Base-by-base conservation (phyloP, 75 land plant species). In the Ceratopteris richardii region DNA sequence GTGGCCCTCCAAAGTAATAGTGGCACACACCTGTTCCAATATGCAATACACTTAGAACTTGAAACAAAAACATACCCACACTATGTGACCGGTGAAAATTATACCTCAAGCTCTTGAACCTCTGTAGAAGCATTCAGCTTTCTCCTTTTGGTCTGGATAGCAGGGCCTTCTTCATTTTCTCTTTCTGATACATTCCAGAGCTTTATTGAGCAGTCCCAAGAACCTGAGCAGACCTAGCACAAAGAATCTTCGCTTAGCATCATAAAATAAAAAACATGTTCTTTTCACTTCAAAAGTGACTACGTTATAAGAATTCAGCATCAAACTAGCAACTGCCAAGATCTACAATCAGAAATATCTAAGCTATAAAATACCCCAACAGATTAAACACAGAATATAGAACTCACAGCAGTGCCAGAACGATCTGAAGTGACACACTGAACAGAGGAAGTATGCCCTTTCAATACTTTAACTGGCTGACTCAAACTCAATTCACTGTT, bases 181-280 rank as follows among this genome's bases (percentile, higher is more conserved):
- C 68, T 83, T 57, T 72, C 66, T 19, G 54, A 61, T 29, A 75
- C 57, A 23, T 66, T 53, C 97, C 97, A 91, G 56, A 91, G 53
- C 61, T 82, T 91, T 29, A 91, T 82, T 17, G 83, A 68, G 26
- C 74, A 64, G 51, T 91, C 97, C 97, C 97, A 91, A 24, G 94
- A 87, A 22, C 97, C 94, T 46, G 97, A 91, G 60, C 97, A 87
- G 11, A 91, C 68, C 97, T 91, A 55, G 23, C n/a, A 23, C 9
- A 64, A 22, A 21, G 57, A 64, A 11, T 22, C 29, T 37, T 56
- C 9, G 0, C 22, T n/a, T 55, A 55, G 29, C 5, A 12, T 10
- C 54, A 17, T 17, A 13, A 52, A 21, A 17, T 16, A 52, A 16
- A 10, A 10, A 16, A 17, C 54, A 9, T 11, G 16, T 42, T 11